phyloP scores from a whole-genome alignment of 2,329 filamentous ascomycete species.

The Fusarium sp. region DNA sequence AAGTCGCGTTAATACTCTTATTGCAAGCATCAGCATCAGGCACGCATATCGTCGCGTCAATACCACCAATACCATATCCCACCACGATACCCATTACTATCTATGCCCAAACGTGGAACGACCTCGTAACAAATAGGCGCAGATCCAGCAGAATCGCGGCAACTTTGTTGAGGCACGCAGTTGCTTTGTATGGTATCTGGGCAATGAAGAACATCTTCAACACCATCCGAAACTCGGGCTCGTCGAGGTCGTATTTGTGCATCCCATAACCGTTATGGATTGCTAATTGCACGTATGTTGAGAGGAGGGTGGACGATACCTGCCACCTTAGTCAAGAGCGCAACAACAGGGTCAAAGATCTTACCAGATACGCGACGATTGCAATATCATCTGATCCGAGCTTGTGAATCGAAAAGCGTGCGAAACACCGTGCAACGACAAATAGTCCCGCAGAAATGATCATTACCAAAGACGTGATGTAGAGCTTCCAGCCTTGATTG shows the following conservation, averaged over 20 bases:
- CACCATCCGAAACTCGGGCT: background rate
- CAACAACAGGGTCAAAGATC: accelerated
- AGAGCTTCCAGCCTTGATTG: constrained; percentile 2
- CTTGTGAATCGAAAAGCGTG: background rate
- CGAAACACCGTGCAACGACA: background rate
- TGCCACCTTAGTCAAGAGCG: accelerated
- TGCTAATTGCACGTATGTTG: background rate
- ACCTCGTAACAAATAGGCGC: background rate
- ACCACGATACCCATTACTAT: background rate
- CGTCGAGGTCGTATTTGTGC: background rate
- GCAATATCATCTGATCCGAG: background rate
- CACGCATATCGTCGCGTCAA: background rate
- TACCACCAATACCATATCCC: background rate
- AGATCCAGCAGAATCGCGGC: background rate
- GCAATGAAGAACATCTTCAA: constrained; percentile 4
- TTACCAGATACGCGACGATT: background rate
- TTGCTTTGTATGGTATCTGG: constrained; percentile 1
- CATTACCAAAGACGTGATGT: background rate
- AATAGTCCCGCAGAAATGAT: background rate
- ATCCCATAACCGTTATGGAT: background rate
- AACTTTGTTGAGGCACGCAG: background rate
- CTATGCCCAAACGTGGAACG: background rate
- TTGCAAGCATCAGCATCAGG: background rate
- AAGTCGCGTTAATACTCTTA: background rate
- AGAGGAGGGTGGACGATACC: background rate